phyloP scores from a whole-genome alignment of 805 yeast species.

The Candida peoriensis region DNA sequence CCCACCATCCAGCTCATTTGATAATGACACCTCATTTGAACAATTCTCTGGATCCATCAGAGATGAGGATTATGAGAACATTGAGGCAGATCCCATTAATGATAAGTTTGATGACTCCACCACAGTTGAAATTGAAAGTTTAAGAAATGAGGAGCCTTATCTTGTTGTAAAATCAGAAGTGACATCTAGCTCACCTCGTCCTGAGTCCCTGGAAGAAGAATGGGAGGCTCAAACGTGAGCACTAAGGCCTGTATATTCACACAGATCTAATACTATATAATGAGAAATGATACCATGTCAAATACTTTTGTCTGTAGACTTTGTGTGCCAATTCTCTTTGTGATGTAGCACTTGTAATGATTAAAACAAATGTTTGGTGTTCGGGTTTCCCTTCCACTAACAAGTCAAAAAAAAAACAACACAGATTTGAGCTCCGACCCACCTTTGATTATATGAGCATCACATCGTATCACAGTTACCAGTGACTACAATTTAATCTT shows the following conservation, averaged over 20 bases:
- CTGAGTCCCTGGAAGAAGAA: background rate
- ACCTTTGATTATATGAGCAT: too few species aligned
- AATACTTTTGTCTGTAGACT: too few species aligned
- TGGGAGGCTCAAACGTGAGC: background rate
- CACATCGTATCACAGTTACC: too few species aligned
- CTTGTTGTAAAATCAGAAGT: constrained; percentile 9
- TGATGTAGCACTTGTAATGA: background rate
- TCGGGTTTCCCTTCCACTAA: background rate
- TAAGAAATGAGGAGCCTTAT: constrained; percentile 8
- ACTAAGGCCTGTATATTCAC: too few species aligned
- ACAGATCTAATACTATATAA: too few species aligned
- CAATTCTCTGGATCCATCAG: constrained; percentile 11
- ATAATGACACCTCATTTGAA: constrained; percentile 11
- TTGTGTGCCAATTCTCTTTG: too few species aligned
- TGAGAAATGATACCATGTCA: too few species aligned
- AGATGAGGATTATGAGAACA: constrained; percentile 21
- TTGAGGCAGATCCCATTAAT: constrained; percentile 1
- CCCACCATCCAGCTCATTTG: too few species aligned
- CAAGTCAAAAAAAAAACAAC: background rate
- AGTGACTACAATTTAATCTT: too few species aligned
- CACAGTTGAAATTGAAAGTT: constrained; percentile 7
- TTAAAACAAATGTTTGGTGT: background rate
- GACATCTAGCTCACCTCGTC: constrained; percentile 2
- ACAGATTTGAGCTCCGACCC: too few species aligned
- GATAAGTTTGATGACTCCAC: constrained; percentile 3